These are phyloP conservation scores for Castanea sativa DNA, from an alignment of 306 rosid genomes.

Conservation along the genomic window DNA sequence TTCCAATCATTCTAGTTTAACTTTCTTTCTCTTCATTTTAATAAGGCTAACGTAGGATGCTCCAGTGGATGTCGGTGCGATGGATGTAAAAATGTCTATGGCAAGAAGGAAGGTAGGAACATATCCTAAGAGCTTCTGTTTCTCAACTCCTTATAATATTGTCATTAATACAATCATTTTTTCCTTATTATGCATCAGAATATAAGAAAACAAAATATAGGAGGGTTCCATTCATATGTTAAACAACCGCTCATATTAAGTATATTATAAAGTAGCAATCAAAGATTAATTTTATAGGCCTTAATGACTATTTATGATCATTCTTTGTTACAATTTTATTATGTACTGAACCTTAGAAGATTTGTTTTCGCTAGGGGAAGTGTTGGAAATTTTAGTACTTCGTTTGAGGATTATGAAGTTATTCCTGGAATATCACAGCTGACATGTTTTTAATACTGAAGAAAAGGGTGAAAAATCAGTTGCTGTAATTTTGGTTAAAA, in stretches of 20 bases:
- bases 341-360: constrained; percentile 1
- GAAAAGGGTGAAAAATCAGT: neutral
- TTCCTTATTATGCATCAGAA: neutral
- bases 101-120: constrained; percentile 61
- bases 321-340: no score
- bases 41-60: constrained; percentile 73
- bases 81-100: constrained; percentile 60
- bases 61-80: constrained; percentile 65
- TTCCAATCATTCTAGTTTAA: constrained; percentile 15
- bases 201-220: neutral
- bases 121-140: constrained; percentile 9
- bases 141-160: constrained; percentile 7
- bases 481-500: constrained; percentile 4
- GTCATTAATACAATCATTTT: neutral
- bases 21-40: neutral
- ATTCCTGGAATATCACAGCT: neutral
- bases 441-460: constrained; percentile 14
- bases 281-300: no score
- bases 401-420: no score
- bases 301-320: no score
- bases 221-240: neutral
- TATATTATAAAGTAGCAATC: no score
- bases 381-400: neutral
- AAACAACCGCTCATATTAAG: neutral
- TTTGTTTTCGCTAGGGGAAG: constrained; percentile 4